Percentiles rank a stretch among this genome's conserved stretches.
Evolutionary conservation across 257 asterid species (phyloP).

Genomic region (Solanum neorickii): DNA sequence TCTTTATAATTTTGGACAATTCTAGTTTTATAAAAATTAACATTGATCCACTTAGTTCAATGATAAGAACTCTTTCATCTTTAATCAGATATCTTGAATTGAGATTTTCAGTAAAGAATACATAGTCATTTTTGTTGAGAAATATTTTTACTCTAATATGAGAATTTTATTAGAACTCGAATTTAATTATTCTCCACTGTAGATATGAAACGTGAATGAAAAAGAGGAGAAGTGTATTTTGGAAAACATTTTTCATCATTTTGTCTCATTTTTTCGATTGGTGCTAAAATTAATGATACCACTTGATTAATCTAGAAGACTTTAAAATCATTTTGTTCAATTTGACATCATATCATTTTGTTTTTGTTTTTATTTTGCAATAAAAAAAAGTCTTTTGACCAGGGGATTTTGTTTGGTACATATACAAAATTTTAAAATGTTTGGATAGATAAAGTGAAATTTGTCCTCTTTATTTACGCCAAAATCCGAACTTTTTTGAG

Average conservation of each 20-base stretch:
- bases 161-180: too few relatives aligned
- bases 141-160: too few relatives aligned
- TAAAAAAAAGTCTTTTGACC: neutral
- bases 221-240: neutral
- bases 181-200: too few relatives aligned
- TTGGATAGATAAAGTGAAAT: neutral
- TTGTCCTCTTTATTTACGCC: neutral
- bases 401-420: neutral
- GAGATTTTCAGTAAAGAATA: too few relatives aligned
- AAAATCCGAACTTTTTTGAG: neutral
- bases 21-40: neutral
- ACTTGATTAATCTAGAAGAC: neutral
- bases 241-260: neutral
- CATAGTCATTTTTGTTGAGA: too few relatives aligned
- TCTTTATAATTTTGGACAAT: neutral
- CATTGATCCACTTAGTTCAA: too few relatives aligned
- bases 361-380: neutral
- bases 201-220: too few relatives aligned
- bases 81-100: too few relatives aligned
- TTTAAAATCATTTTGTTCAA: neutral
- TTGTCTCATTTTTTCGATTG: too few relatives aligned
- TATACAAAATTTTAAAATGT: neutral
- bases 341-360: neutral
- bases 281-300: neutral
- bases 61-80: too few relatives aligned